phyloP scores from a whole-genome alignment of 2,329 filamentous ascomycete species.

The Fusarium devonianum region DNA sequence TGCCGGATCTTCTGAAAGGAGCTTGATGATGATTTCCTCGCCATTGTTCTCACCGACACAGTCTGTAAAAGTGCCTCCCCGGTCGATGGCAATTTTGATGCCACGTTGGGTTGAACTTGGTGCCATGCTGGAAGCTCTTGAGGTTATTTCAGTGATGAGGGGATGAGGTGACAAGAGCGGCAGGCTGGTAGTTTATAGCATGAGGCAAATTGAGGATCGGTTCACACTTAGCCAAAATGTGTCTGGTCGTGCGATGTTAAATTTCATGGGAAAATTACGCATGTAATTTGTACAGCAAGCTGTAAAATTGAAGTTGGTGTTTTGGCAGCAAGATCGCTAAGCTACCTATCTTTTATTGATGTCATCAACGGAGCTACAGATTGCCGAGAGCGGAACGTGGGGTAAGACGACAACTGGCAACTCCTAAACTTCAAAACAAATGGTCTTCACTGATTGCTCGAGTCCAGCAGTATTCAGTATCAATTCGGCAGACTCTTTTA shows the following conservation, averaged over 20 bases:
- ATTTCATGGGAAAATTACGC: conserved; percentile 8
- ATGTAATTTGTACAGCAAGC: conserved; percentile 4
- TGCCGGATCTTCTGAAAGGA: conserved; percentile 86
- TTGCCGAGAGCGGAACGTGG: too few relatives aligned
- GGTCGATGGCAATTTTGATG: conserved; percentile 78
- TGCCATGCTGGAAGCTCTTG: conserved; percentile 44
- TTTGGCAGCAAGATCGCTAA: conserved; percentile 3
- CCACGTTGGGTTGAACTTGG: conserved; percentile 56
- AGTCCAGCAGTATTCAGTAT: too few relatives aligned
- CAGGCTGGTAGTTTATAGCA: background rate
- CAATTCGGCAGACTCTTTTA: too few relatives aligned
- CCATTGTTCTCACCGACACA: conserved; percentile 83
- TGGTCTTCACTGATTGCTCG: too few relatives aligned
- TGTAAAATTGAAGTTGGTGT: conserved; percentile 12
- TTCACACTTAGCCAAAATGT: too few relatives aligned
- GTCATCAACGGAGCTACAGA: conserved; percentile 32
- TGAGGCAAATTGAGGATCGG: background rate
- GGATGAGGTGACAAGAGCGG: conserved; percentile 17
- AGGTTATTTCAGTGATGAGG: conserved; percentile 12
- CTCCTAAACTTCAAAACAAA: too few relatives aligned
- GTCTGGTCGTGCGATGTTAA: background rate
- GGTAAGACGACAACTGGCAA: background rate
- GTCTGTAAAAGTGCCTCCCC: conserved; percentile 92
- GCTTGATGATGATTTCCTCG: conserved; percentile 84
- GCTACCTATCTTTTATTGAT: too few relatives aligned